Evolutionary conservation across 2,329 filamentous ascomycete species (phyloP).

Genomic region (Furcasterigmium sp.): DNA sequence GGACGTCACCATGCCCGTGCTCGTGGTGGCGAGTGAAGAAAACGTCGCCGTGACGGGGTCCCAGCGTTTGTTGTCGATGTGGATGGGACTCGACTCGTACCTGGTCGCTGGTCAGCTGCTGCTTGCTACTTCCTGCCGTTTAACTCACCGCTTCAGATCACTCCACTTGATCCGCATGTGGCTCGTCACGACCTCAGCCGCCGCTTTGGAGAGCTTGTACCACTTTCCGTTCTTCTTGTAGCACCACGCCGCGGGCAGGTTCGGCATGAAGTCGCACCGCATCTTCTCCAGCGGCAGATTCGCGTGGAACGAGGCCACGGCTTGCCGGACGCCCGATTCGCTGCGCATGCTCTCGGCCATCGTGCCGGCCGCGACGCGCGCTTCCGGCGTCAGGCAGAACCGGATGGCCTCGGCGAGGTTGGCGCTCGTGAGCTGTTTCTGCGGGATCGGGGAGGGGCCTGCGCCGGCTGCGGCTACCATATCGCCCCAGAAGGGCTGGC

Average conservation of each 20-base stretch:
- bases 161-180: conserved; percentile 35
- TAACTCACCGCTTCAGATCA: conserved; percentile 27
- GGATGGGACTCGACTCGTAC: conserved; percentile 30
- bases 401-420: conserved; percentile 28
- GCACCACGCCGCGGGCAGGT: conserved; percentile 47
- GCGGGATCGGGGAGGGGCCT: conserved; percentile 30
- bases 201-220: conserved; percentile 43
- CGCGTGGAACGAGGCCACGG: conserved; percentile 33
- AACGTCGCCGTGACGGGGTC: conserved; percentile 21
- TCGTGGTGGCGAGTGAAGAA: conserved; percentile 11
- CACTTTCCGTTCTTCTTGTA: conserved; percentile 31
- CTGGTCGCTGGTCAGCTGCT: conserved; percentile 18
- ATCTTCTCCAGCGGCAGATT: conserved; percentile 26
- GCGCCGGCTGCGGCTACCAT: conserved; percentile 35
- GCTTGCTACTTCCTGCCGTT: conserved; percentile 28
- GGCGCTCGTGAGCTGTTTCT: conserved; percentile 25
- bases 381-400: conserved; percentile 24
- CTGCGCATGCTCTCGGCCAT: conserved; percentile 26
- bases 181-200: conserved; percentile 46
- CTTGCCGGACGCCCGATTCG: conserved; percentile 30
- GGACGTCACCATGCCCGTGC: conserved; percentile 8
- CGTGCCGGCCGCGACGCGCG: conserved; percentile 20
- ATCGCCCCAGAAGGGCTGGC: conserved; percentile 37
- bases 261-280: conserved; percentile 28
- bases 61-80: conserved; percentile 27